Evolutionary conservation across 768 basidiomycete genomes (phyloP).

Genomic region (Neoboletus brunneissimus): DNA sequence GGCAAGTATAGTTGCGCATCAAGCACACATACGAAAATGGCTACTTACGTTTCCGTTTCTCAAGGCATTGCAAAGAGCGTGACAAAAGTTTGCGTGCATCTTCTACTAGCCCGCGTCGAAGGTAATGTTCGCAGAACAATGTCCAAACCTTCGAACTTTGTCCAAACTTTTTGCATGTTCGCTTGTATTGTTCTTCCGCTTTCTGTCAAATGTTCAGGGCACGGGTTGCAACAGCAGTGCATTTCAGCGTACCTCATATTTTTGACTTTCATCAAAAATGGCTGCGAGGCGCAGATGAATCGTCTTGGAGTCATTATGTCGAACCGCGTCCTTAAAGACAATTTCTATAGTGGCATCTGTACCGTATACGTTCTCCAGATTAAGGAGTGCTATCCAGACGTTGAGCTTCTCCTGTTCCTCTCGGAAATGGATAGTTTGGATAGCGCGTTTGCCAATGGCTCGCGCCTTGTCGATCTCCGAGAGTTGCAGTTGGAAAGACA

Average conservation of each 20-base stretch:
- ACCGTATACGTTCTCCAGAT: constrained; percentile 92
- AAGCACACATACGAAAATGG: not conserved
- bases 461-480: constrained; percentile 95
- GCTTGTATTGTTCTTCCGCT: constrained; percentile 89
- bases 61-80: constrained; percentile 83
- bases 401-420: constrained; percentile 97
- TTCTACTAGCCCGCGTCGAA: constrained; percentile 70
- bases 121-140: constrained; percentile 77
- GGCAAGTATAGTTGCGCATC: constrained; percentile 1
- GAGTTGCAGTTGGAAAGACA: constrained; percentile 98
- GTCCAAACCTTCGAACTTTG: constrained; percentile 95
- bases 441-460: constrained; percentile 78
- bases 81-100: constrained; percentile 84
- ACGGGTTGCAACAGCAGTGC: not conserved
- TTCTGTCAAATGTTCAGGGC: constrained; percentile 47
- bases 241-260: constrained; percentile 58
- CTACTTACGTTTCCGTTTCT: constrained; percentile 87
- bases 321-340: constrained; percentile 87
- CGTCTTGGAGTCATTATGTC: constrained; percentile 90
- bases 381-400: constrained; percentile 95
- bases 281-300: constrained; percentile 80
- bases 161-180: constrained; percentile 91
- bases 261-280: constrained; percentile 82
- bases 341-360: constrained; percentile 73
- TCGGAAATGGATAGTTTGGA: constrained; percentile 86